Percentiles rank a stretch among this genome's conserved stretches.
phyloP scores from a whole-genome alignment of 1,284 basidiomycete species.

The Cerrena zonata region DNA sequence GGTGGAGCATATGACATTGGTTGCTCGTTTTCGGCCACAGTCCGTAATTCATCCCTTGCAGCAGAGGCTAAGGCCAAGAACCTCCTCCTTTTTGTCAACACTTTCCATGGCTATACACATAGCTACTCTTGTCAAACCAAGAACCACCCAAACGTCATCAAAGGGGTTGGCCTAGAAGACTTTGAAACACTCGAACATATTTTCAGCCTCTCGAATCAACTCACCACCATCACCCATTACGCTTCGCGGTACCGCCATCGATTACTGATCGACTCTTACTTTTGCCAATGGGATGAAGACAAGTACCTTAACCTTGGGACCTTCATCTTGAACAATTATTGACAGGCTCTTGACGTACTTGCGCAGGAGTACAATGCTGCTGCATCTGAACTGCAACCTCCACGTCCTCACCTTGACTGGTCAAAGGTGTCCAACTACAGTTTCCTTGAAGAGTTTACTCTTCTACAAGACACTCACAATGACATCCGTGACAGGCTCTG shows the following conservation, averaged over 20 bases:
- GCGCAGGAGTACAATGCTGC: constrained; percentile 23
- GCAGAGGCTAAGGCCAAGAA: constrained; percentile 17
- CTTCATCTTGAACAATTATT: constrained; percentile 25
- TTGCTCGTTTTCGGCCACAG: constrained; percentile 27
- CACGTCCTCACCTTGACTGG: constrained; percentile 24
- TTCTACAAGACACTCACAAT: constrained; percentile 29
- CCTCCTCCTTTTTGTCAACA: constrained; percentile 22
- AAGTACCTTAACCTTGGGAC: constrained; percentile 20
- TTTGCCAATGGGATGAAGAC: constrained; percentile 27
- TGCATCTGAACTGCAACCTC: constrained; percentile 20
- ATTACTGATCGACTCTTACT: constrained; percentile 22
- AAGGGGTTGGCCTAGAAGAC: constrained; percentile 27
- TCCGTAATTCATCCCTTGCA: constrained; percentile 21
- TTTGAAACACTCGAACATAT: constrained; percentile 27
- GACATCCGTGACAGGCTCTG: constrained; percentile 24
- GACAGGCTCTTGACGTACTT: constrained; percentile 22
- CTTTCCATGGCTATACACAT: constrained; percentile 32
- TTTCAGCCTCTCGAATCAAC: constrained; percentile 26
- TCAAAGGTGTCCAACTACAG: constrained; percentile 24
- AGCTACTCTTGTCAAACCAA: constrained; percentile 23
- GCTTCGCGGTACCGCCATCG: constrained; percentile 23
- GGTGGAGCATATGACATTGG: constrained; percentile 31
- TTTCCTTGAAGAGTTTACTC: constrained; percentile 32
- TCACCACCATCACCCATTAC: constrained; percentile 24
- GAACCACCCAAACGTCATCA: constrained; percentile 23